phyloP scores from a whole-genome alignment of 345 rosid genomes.

The Bruguiera gymnorhiza region DNA sequence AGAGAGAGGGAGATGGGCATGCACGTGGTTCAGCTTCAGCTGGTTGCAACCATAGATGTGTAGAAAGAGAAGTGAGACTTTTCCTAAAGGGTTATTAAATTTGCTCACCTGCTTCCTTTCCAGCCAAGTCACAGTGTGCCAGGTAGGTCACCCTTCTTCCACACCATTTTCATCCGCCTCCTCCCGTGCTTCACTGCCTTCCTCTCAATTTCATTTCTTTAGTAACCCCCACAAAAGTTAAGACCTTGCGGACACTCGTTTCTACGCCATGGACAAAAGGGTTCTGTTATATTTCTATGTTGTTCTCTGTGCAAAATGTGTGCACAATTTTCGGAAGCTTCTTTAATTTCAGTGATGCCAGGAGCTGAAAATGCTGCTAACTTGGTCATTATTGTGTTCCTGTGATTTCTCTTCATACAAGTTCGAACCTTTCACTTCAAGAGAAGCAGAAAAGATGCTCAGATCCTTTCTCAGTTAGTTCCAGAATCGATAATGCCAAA shows the following conservation, averaged over 20 bases:
- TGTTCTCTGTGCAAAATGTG: constrained; percentile 19
- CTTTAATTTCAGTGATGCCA: constrained; percentile 23
- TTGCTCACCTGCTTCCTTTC: constrained; percentile 49
- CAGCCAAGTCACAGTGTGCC: constrained; percentile 36
- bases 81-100: constrained; percentile 31
- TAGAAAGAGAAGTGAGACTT: background rate
- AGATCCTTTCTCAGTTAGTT: constrained; percentile 27
- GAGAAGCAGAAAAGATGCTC: constrained; percentile 6
- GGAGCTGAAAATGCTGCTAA: constrained; percentile 35
- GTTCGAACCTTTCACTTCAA: constrained; percentile 4
- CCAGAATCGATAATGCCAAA: constrained; percentile 57
- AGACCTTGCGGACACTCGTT: constrained; percentile 31
- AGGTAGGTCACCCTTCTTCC: background rate
- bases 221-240: constrained; percentile 30
- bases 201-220: constrained; percentile 22
- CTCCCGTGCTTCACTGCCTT: constrained; percentile 25
- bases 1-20: constrained; percentile 30
- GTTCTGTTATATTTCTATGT: constrained; percentile 7
- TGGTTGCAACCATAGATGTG: constrained; percentile 24
- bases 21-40: constrained; percentile 55
- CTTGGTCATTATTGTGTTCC: constrained; percentile 28
- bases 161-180: background rate
- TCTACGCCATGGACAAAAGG: constrained; percentile 7
- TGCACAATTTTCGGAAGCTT: constrained; percentile 9
- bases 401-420: constrained; percentile 4